Conservation (phyloP, 2,329 filamentous ascomycete species). For the Ceratocystiopsis sp. region DNA sequence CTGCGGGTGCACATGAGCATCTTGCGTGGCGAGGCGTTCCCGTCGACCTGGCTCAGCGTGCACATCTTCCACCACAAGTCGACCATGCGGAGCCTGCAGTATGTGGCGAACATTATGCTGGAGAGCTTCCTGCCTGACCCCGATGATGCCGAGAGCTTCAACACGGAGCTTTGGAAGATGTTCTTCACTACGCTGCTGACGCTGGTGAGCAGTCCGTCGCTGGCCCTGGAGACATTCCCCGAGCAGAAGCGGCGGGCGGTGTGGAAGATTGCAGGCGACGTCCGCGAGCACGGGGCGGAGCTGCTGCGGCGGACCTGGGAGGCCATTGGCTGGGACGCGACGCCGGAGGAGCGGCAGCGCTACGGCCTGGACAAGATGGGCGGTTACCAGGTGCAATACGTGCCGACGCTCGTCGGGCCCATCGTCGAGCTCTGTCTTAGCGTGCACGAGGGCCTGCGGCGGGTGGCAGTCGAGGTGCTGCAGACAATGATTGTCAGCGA, state of each 20-base stretch:
- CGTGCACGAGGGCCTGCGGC: conserved; percentile 78
- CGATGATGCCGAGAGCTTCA: conserved; percentile 81
- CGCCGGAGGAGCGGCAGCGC: conserved; percentile 54
- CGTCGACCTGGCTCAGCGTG: conserved; percentile 75
- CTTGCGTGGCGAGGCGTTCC: conserved; percentile 76
- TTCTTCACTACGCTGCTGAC: conserved; percentile 84
- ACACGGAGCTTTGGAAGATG: conserved; percentile 82
- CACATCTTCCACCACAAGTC: conserved; percentile 88
- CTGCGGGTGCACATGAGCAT: conserved; percentile 81
- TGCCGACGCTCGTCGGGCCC: conserved; percentile 75
- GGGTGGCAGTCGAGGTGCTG: conserved; percentile 80
- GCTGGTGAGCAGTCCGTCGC: conserved; percentile 71
- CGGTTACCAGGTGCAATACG: conserved; percentile 96
- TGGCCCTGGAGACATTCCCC: conserved; percentile 87
- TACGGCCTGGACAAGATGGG: conserved; percentile 76
- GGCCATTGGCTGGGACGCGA: conserved; percentile 91
- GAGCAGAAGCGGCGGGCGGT: conserved; percentile 93
- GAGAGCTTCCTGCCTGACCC: conserved; percentile 73
- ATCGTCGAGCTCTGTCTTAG: conserved; percentile 91
- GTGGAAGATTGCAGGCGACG: conserved; percentile 97
- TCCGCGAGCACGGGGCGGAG: conserved; percentile 78
- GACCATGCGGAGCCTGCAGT: conserved; percentile 70
- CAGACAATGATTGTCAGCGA: conserved; percentile 98
- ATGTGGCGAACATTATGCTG: conserved; percentile 63
- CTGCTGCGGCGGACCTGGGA: conserved; percentile 79